Evolutionary conservation across 768 basidiomycete species (phyloP), one percentile per base, ranked within the genome.

Genomic region (Suillus discolor): DNA sequence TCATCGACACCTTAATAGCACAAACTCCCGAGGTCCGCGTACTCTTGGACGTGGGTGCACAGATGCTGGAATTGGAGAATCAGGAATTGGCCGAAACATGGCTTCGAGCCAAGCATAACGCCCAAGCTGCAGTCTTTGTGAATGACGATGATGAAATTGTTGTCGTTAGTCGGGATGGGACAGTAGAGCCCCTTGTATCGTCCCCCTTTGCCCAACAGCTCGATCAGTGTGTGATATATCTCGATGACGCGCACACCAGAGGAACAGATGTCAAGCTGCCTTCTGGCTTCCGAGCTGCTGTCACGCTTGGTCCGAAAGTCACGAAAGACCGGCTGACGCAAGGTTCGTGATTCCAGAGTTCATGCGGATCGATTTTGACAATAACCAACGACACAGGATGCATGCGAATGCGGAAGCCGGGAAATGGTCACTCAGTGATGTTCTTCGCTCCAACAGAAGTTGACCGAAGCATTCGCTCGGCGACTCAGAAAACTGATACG

Each of bases 11-110:
- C 23, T 20, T 87, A 6, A 75, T 77, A 15, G n/a, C 63, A 0
- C 78, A 83, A 66, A 62, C 63, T 0, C 81, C 79, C 4, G 71
- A 75, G n/a, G 75, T 86, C 34, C 77, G 77, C 28, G 84, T 87
- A 6, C 71, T 87, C n/a, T 71, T 87, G 18, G 85, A 87, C 49
- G 85, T 87, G 15, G 86, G 85, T 4, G 85, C 85, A 0, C 85
- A 87, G 66, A 83, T 87, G 74, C 73, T 87, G 12, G 85, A 87
- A 53, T 73, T 85, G 63, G 71, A 76, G 28, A 87, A 85, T 65
- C 41, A 68, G 2, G 73, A 82, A 31, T 61, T 87, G 6, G 82
- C 77, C 3, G 44, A 62, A n/a, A 51, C 68, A 2, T 87, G 86
- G 87, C 71, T 87, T 5, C 42, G 59, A 23, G 62, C 67, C 45